A percentile compares a stretch with the other conserved stretches of the same genome.
phyloP scores from a whole-genome alignment of 179 eudicot species.

The Heliamphora pulchella region DNA sequence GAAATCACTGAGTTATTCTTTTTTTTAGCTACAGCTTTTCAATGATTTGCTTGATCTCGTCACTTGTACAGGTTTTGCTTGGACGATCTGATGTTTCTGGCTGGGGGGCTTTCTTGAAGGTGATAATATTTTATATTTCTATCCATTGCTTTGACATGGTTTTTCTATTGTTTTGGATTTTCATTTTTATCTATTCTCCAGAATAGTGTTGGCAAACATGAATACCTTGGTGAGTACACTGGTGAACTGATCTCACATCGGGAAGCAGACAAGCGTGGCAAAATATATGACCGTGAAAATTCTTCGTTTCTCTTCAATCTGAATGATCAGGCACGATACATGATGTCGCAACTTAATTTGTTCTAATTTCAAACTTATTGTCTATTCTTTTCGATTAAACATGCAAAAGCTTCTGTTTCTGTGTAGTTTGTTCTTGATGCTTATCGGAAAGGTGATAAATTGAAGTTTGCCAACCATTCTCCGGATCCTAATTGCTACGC shows the following conservation, averaged over 20 bases:
- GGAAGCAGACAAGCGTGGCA: conserved; percentile 97
- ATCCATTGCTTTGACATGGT: neutral
- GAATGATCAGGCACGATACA: conserved; percentile 64
- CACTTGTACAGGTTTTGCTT: conserved; percentile 63
- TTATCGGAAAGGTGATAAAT: conserved; percentile 80
- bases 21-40: neutral
- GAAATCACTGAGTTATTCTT: neutral
- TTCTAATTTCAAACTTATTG: neutral
- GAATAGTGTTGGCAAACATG: conserved; percentile 81
- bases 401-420: conserved; percentile 9
- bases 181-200: conserved; percentile 27
- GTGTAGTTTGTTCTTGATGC: conserved; percentile 96
- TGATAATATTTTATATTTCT: conserved; percentile 14
- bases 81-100: conserved; percentile 97
- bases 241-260: conserved; percentile 95
- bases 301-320: conserved; percentile 89
- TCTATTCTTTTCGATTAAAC: neutral
- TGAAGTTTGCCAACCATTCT: conserved; percentile 95
- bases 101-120: conserved; percentile 99
- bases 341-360: neutral
- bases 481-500: conserved; percentile 95
- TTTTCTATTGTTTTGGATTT: neutral
- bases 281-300: conserved; percentile 93
- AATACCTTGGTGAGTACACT: conserved; percentile 96
- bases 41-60: neutral